Percentiles rank a stretch among this genome's conserved stretches.
phyloP scores from a whole-genome alignment of 192 early-diverging fungal genomes.

The Coemansia sp. region DNA sequence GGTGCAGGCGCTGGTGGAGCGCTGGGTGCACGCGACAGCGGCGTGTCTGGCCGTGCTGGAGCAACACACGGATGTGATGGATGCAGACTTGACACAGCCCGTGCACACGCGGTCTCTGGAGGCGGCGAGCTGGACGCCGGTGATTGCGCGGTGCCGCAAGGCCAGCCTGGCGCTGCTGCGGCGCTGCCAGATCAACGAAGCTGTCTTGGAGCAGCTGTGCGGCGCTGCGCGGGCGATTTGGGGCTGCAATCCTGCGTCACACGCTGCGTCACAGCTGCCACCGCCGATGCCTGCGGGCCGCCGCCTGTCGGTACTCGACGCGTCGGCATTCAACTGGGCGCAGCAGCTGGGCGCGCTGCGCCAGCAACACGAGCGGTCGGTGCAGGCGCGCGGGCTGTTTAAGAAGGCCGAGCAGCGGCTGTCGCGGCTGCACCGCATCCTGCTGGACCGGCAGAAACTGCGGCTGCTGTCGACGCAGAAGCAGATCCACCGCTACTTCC shows the following conservation, averaged over 20 bases:
- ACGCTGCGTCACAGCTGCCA: no score
- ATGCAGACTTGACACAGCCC: constrained; percentile 36
- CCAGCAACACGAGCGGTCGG: constrained; percentile 8
- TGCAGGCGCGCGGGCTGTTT: constrained; percentile 13
- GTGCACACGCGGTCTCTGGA: constrained; percentile 22
- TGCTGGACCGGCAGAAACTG: constrained; percentile 44
- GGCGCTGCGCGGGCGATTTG: constrained; percentile 4
- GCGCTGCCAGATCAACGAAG: constrained; percentile 39
- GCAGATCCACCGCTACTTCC: constrained; percentile 43
- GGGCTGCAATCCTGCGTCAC: no score
- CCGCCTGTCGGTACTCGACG: no score
- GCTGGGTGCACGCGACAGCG: constrained; percentile 25
- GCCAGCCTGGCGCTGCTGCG: constrained; percentile 41
- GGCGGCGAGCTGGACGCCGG: constrained; percentile 40
- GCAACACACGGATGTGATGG: constrained; percentile 22
- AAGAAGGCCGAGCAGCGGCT: constrained; percentile 40
- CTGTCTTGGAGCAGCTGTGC: constrained; percentile 30
- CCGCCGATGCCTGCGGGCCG: no score
- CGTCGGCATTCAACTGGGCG: no score
- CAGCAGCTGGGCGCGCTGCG: constrained; percentile 7
- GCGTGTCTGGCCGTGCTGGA: constrained; percentile 16
- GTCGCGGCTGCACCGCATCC: constrained; percentile 41
- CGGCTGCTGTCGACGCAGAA: constrained; percentile 32
- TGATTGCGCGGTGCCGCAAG: constrained; percentile 49
- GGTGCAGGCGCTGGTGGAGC: constrained; percentile 18